Evolutionary conservation across 1,139 yeast genomes (phyloP).

Genomic region (Blastobotrys capitulatus): DNA sequence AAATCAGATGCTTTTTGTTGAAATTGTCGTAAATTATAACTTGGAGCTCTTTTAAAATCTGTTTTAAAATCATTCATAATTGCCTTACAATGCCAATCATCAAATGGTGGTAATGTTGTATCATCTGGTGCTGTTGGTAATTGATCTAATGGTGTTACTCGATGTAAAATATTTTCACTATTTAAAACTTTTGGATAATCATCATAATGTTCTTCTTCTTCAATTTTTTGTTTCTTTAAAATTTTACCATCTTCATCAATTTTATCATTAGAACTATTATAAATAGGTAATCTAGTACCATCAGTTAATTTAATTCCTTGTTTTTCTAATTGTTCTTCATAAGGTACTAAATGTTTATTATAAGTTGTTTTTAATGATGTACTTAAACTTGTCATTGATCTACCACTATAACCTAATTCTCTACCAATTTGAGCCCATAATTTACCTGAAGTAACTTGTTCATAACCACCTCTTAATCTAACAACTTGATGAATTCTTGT

Average conservation of each 20-base stretch:
- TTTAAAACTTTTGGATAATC: conserved; percentile 16
- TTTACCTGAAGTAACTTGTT: conserved; percentile 37
- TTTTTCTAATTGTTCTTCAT: conserved; percentile 29
- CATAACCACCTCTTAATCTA: conserved; percentile 35
- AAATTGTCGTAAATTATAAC: conserved; percentile 58
- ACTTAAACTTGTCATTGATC: conserved; percentile 64
- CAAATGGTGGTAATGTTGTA: conserved; percentile 20
- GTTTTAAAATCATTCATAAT: conserved; percentile 14
- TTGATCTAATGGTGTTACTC: conserved; percentile 16
- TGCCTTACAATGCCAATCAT: conserved; percentile 21
- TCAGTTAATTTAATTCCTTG: conserved; percentile 13
- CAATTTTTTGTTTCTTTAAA: conserved; percentile 18
- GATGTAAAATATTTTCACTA: conserved; percentile 14
- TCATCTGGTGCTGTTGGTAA: conserved; percentile 19
- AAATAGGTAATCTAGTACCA: conserved; percentile 15
- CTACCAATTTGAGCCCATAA: conserved; percentile 51
- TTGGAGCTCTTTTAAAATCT: conserved; percentile 59
- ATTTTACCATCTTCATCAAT: conserved; percentile 1
- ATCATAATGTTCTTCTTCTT: background rate
- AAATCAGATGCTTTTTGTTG: conserved; percentile 52
- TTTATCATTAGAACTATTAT: background rate
- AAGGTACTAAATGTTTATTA: conserved; percentile 32
- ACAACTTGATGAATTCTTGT: conserved; percentile 35
- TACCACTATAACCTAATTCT: conserved; percentile 69
- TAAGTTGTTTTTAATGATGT: conserved; percentile 58